Conservation (phyloP, 352 stramenopile genomes). For the Phytopythium vexans region DNA sequence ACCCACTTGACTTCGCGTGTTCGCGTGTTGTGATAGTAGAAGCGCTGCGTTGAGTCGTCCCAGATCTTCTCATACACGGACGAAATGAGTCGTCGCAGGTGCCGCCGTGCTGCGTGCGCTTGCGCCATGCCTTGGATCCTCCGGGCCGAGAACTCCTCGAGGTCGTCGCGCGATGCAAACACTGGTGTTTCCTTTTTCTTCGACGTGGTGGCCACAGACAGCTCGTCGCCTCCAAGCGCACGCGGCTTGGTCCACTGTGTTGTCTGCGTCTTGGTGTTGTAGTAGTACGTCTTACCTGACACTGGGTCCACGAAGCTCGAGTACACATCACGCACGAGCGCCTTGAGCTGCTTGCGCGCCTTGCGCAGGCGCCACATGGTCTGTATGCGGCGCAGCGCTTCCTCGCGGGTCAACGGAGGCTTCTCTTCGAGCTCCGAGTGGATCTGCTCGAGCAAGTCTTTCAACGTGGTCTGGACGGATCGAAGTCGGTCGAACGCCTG, state of each 20-base stretch:
- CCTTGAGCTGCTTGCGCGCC: constrained; percentile 64
- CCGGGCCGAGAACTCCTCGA: constrained; percentile 22
- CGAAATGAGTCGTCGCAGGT: constrained; percentile 58
- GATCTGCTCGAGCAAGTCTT: constrained; percentile 37
- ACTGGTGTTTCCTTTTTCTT: constrained; percentile 5
- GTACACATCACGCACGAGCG: constrained; percentile 58
- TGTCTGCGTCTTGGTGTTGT: constrained; percentile 67
- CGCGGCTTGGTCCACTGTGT: constrained; percentile 68
- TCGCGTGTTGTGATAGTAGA: constrained; percentile 82
- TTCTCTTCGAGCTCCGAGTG: constrained; percentile 45
- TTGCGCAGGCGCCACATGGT: constrained; percentile 70
- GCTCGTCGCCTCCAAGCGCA: constrained; percentile 26
- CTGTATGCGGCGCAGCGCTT: constrained; percentile 67
- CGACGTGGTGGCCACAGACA: constrained; percentile 4
- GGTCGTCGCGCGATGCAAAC: constrained; percentile 22
- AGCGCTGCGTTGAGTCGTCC: constrained; percentile 37
- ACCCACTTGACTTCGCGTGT: constrained; percentile 70
- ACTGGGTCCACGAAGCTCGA: constrained; percentile 50
- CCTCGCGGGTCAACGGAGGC: constrained; percentile 38
- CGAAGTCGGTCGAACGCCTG: constrained; percentile 29
- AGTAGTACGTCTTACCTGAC: constrained; percentile 74
- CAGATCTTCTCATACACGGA: constrained; percentile 83
- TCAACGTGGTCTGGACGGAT: constrained; percentile 38
- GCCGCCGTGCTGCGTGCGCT: constrained; percentile 37
- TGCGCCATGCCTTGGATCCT: constrained; percentile 60